phyloP scores from a whole-genome alignment of 768 basidiomycete species.

The Trametes meyenii region DNA sequence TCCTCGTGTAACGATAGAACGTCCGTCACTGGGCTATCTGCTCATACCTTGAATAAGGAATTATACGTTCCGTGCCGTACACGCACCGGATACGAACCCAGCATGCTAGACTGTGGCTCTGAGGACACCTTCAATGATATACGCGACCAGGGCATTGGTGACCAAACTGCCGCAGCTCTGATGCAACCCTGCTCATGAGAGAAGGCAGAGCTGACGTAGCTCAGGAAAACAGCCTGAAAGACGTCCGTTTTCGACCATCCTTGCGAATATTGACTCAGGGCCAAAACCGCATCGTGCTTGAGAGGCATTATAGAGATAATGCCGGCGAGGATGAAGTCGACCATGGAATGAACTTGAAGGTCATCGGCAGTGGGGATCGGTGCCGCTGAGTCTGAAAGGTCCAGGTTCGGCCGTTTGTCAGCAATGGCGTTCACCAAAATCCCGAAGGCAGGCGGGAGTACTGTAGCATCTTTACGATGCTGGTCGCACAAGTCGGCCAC shows the following conservation, averaged over 20 bases:
- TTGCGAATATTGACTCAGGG: not conserved
- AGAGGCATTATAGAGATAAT: not conserved
- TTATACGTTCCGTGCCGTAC: not conserved
- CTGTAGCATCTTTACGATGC: not conserved
- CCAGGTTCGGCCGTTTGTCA: not conserved
- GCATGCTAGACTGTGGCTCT: no score
- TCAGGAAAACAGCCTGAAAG: constrained; percentile 9
- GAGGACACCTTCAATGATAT: not conserved
- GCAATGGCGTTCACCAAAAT: not conserved
- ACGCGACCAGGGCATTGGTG: not conserved
- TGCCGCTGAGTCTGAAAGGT: not conserved
- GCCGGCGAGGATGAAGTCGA: not conserved
- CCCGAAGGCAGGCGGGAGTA: not conserved
- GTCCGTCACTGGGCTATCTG: not conserved
- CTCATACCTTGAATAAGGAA: no score
- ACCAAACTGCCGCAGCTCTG: not conserved
- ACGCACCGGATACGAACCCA: no score
- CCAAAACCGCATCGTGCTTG: not conserved
- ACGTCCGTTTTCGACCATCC: not conserved
- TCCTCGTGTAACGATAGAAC: not conserved
- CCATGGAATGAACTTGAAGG: not conserved
- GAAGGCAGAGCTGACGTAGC: not conserved
- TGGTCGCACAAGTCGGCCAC: not conserved
- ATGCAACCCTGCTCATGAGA: not conserved
- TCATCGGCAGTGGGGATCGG: not conserved